phyloP scores from a whole-genome alignment of 306 rosid genomes.

The Citrullus amarus region DNA sequence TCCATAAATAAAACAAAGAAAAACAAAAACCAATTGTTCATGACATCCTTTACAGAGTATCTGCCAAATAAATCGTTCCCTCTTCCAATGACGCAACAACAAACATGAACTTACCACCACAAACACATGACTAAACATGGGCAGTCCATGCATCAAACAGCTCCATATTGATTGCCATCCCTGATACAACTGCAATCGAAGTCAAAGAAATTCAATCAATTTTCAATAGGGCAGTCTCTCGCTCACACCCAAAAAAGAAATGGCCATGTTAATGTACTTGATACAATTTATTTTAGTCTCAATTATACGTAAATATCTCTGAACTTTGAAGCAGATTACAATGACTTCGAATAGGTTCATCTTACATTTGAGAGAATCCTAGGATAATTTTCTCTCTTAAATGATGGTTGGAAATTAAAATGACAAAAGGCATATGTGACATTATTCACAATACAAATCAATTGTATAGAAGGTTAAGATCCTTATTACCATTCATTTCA shows the following conservation, averaged over 20 bases:
- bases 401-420: too few relatives aligned
- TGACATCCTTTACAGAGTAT: background rate
- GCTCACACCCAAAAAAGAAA: background rate
- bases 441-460: too few relatives aligned
- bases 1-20: background rate
- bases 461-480: background rate
- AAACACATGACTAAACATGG: slow-evolving; percentile 57
- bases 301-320: background rate
- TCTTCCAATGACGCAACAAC: background rate
- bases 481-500: background rate
- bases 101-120: slow-evolving; percentile 49
- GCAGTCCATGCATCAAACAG: slow-evolving; percentile 62
- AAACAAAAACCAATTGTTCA: background rate
- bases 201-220: slow-evolving; percentile 18
- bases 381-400: too few relatives aligned
- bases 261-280: background rate
- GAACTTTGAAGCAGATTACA: background rate
- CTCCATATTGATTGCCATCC: slow-evolving; percentile 80
- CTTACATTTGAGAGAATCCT: too few relatives aligned
- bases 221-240: background rate
- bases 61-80: background rate
- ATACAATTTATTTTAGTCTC: background rate
- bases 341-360: too few relatives aligned
- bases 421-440: too few relatives aligned
- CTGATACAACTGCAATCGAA: slow-evolving; percentile 42